Evolutionary conservation across 306 rosid genomes (phyloP).

Genomic region (Sicyos edulis): DNA sequence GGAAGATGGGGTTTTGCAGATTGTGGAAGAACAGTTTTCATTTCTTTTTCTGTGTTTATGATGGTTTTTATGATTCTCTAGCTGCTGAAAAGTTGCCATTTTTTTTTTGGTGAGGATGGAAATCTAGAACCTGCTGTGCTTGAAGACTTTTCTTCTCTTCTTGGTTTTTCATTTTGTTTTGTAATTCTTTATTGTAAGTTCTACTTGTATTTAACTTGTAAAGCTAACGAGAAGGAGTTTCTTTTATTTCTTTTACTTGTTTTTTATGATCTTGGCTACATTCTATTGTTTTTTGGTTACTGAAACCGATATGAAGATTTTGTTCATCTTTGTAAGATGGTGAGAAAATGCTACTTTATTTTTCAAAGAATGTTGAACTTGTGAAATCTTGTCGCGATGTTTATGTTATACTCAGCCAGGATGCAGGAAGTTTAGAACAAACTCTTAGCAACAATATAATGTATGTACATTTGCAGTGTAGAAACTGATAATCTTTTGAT

Average conservation of each 20-base stretch:
- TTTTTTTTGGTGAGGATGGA: no score
- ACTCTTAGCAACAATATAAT: neutral
- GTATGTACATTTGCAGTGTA: neutral
- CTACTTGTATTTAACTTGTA: no score
- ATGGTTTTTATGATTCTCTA: constrained; percentile 24
- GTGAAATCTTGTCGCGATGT: neutral
- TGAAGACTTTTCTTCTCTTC: neutral
- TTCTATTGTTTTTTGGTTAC: neutral
- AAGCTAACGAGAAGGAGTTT: neutral
- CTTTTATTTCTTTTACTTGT: neutral
- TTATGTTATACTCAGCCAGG: neutral
- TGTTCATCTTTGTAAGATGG: constrained; percentile 11
- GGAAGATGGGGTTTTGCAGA: constrained; percentile 26
- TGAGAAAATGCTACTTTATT: no score
- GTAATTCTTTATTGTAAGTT: neutral
- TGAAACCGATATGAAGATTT: neutral
- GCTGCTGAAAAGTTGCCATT: constrained; percentile 4
- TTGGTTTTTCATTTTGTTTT: neutral
- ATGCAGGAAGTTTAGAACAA: neutral
- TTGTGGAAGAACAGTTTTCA: constrained; percentile 18
- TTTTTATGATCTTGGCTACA: neutral
- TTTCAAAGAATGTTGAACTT: neutral
- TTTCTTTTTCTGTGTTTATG: constrained; percentile 13
- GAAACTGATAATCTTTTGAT: neutral
- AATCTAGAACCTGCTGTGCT: no score